Evolutionary conservation across 192 early-diverging fungal species (phyloP), one percentile per base, ranked within the genome.

Genomic region (Cladochytrium replicatum): DNA sequence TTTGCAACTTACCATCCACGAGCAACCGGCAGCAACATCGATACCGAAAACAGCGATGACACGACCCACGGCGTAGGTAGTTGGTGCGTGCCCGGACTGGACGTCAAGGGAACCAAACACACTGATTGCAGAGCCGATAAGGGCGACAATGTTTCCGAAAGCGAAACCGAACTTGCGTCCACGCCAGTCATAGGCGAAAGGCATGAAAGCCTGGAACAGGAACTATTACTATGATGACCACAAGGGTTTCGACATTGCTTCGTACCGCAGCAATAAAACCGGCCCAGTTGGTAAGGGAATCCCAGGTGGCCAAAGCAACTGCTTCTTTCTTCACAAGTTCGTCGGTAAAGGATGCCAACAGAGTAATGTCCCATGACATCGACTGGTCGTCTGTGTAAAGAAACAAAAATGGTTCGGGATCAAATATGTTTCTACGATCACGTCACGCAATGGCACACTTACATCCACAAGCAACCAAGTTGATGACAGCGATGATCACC

Each of bases 311-410:
- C 34, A 37, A 37, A 17, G 34, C 34, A 17, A 37, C 34, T 37
- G 34, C 13, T 13, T 37, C 34, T 17, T 37, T 37, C 13, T 17
- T 37, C 13, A 37, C 34, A 17, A 37, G 13, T 13, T 37, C 34
- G 13, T 17, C 17, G 13, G 34, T 37, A 17, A 37, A 37, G 34
- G 34, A 37, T 13, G 34, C 13, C 34, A 37, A 17, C 13, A 13
- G 13, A 13, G 34, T 13, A 17, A 37, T 13, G 34, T 37, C 17
- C 34, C 34, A 37, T 37, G 34, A 37, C 17, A 37, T 37, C 13
- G 34, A 37, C 17, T 37, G 34, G 34, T 37, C 34, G 34, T 37
- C n/a, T n/a, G n/a, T n/a, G n/a, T n/a, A n/a, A n/a, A n/a, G n/a
- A n/a, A n/a, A n/a, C n/a, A n/a, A n/a, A n/a, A n/a, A n/a, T n/a